These are phyloP conservation scores for Acacia confusa DNA, from an alignment of 306 rosid genomes.

Conservation along the genomic window DNA sequence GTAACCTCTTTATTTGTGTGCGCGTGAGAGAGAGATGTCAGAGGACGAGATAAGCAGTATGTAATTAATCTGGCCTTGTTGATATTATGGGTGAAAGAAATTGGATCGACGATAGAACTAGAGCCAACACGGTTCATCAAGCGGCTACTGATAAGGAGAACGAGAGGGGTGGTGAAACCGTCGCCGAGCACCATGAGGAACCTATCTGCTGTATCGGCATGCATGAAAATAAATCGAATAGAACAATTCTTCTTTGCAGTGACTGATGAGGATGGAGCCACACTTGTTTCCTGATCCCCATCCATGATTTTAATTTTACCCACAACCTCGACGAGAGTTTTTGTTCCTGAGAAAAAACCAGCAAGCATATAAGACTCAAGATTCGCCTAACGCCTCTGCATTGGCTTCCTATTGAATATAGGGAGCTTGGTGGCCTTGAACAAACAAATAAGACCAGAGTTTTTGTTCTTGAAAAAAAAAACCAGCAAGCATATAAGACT, in stretches of 20 bases:
- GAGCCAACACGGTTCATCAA: constrained; percentile 42
- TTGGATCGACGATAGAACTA: not conserved
- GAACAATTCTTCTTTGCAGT: constrained; percentile 35
- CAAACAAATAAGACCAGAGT: too few relatives aligned
- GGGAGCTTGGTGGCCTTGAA: not conserved
- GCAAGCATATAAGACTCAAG: not conserved
- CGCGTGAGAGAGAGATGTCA: too few relatives aligned
- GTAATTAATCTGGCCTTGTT: constrained; percentile 22
- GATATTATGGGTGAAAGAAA: constrained; percentile 14
- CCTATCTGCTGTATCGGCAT: constrained; percentile 54
- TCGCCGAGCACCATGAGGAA: constrained; percentile 55
- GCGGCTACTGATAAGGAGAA: constrained; percentile 11
- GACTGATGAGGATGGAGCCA: not conserved
- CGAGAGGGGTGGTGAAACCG: constrained; percentile 56
- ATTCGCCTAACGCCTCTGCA: constrained; percentile 18
- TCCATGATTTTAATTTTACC: not conserved
- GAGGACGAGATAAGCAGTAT: too few relatives aligned
- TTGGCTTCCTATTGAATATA: constrained; percentile 22
- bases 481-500: not conserved
- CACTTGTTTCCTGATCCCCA: constrained; percentile 20
- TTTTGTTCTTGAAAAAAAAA: constrained; percentile 19
- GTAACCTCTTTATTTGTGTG: too few relatives aligned
- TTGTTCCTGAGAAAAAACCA: constrained; percentile 17
- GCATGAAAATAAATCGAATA: constrained; percentile 55
- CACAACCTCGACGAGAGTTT: not conserved